A percentile compares a stretch with the other conserved stretches of the same genome.
These are phyloP conservation scores for Ganoderma boninense DNA, from an alignment of 1,284 basidiomycete species.

Conservation along the genomic window DNA sequence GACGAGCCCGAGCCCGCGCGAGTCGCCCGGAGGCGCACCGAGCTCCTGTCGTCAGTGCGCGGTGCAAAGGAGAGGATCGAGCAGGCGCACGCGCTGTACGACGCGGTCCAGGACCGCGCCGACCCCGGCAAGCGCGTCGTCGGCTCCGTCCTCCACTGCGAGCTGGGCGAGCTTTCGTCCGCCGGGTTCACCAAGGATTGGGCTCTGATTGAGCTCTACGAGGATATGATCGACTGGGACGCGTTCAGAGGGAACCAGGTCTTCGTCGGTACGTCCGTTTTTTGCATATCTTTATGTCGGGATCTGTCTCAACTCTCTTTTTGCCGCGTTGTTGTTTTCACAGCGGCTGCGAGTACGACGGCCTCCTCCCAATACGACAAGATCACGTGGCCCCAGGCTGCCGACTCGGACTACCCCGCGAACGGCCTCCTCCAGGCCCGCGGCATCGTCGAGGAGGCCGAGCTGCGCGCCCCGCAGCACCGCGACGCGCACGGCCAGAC, in stretches of 20 bases:
- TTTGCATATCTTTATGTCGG: conserved; percentile 20
- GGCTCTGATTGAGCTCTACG: conserved; percentile 43
- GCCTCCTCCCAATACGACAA: conserved; percentile 36
- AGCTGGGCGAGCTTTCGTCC: conserved; percentile 36
- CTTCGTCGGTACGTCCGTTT: conserved; percentile 41
- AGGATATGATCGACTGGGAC: conserved; percentile 39
- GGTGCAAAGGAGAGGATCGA: conserved; percentile 37
- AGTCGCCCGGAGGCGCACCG: conserved; percentile 38
- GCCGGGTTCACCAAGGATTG: conserved; percentile 43
- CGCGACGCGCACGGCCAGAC: conserved; percentile 36
- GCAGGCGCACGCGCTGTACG: conserved; percentile 36
- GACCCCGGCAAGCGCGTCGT: conserved; percentile 40
- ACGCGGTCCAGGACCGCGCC: conserved; percentile 14
- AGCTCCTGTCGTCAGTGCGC: conserved; percentile 35
- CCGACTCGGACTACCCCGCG: conserved; percentile 36
- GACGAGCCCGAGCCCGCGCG: conserved; percentile 34
- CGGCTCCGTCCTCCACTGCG: conserved; percentile 46
- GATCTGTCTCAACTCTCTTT: conserved; percentile 22
- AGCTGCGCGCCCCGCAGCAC: conserved; percentile 37
- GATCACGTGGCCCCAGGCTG: conserved; percentile 41
- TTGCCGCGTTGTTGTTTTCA: too few relatives aligned
- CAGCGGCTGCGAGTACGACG: conserved; percentile 40
- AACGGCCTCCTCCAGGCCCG: conserved; percentile 40
- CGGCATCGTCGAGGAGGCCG: conserved; percentile 29
- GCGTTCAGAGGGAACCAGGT: conserved; percentile 47